Evolutionary conservation across 1,284 basidiomycete species (phyloP).

Genomic region (Stereum hirsutum): DNA sequence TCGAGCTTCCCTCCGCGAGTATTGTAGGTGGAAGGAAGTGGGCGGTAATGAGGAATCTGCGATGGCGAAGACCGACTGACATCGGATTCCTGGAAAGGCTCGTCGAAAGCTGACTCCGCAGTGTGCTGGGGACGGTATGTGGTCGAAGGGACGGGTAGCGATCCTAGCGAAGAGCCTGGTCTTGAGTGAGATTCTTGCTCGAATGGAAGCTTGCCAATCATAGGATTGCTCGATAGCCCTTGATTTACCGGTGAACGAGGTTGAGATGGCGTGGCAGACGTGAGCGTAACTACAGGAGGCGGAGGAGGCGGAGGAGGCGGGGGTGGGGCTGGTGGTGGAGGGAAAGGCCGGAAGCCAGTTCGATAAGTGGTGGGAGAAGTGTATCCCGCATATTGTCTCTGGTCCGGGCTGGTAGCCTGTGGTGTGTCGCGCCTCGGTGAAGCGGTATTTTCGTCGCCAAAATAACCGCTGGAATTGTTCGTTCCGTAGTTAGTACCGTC

Average conservation of each 20-base stretch:
- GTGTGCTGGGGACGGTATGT: conserved; percentile 7
- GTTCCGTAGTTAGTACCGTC: conserved; percentile 5
- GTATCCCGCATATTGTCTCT: no score
- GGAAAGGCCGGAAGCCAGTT: no score
- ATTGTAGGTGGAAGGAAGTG: no score
- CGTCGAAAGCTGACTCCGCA: conserved; percentile 12
- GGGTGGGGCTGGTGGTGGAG: no score
- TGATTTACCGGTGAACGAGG: neutral
- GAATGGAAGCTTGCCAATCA: no score
- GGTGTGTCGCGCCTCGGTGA: conserved; percentile 4
- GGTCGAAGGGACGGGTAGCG: conserved; percentile 20
- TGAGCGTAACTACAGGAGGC: no score
- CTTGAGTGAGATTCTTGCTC: conserved; percentile 10
- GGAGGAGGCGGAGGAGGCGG: no score
- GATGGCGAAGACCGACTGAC: conserved; percentile 10
- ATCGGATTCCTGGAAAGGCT: conserved; percentile 13
- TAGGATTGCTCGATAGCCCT: neutral
- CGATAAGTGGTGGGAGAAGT: no score
- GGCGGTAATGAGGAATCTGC: conserved; percentile 6
- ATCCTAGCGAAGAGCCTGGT: conserved; percentile 15
- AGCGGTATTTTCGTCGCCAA: conserved; percentile 3
- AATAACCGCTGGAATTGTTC: conserved; percentile 3
- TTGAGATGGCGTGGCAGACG: no score
- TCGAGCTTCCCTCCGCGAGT: no score
- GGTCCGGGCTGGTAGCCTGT: neutral